Evolutionary conservation across 192 early-diverging fungal species (phyloP).

Genomic region (Coemansia sp.): DNA sequence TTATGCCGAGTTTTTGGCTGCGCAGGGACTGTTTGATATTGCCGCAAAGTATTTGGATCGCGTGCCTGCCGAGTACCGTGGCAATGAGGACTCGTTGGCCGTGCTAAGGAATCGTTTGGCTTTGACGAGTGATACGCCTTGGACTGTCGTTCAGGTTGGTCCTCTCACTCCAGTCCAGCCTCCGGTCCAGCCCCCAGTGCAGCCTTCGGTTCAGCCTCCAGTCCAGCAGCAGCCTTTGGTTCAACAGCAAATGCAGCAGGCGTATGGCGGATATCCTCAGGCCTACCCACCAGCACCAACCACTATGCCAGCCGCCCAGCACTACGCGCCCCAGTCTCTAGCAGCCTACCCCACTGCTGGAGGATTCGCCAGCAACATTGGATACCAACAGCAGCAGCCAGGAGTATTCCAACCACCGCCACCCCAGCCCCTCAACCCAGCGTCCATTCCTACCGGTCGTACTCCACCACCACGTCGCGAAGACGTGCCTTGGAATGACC

Average conservation of each 20-base stretch:
- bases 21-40: constrained; percentile 75
- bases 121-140: constrained; percentile 24
- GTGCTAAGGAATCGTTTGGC: constrained; percentile 77
- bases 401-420: constrained; percentile 47
- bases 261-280: constrained; percentile 8
- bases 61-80: constrained; percentile 68
- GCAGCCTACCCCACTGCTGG: constrained; percentile 5
- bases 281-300: not conserved
- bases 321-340: constrained; percentile 14
- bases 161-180: constrained; percentile 20
- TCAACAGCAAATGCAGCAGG: constrained; percentile 11
- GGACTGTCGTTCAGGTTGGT: constrained; percentile 29
- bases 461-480: constrained; percentile 44
- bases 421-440: constrained; percentile 43
- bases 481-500: constrained; percentile 43
- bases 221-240: constrained; percentile 18
- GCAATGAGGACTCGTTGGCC: constrained; percentile 54
- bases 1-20: constrained; percentile 76
- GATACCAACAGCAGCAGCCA: constrained; percentile 17
- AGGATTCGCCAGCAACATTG: constrained; percentile 11
- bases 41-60: constrained; percentile 80
- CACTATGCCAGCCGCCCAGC: constrained; percentile 35
- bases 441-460: constrained; percentile 33
- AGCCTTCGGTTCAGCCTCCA: constrained; percentile 16
- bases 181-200: constrained; percentile 13